Percentiles rank a stretch among this genome's conserved stretches.
These are phyloP conservation scores for Heracleum sosnowskyi DNA, from an alignment of 129 eudicot genomes.

Conservation along the genomic window DNA sequence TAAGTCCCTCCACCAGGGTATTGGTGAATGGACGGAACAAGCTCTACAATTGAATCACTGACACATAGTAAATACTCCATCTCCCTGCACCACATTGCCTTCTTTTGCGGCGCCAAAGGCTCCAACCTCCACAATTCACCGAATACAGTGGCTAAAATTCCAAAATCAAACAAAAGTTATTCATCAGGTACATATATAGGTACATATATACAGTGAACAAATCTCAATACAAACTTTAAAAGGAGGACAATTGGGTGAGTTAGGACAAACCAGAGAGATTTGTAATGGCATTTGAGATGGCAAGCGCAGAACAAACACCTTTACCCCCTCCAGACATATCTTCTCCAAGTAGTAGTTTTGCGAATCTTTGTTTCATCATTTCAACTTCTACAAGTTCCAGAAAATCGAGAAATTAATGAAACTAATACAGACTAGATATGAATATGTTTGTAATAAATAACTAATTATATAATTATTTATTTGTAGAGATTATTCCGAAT, in stretches of 20 bases:
- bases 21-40: constrained; percentile 71
- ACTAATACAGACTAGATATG: neutral
- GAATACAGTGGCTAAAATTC: constrained; percentile 61
- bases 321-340: constrained; percentile 99
- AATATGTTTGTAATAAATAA: no score
- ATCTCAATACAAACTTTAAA: neutral
- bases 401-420: neutral
- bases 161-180: constrained; percentile 8
- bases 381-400: constrained; percentile 40
- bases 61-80: constrained; percentile 90
- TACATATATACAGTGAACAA: neutral
- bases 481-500: no score
- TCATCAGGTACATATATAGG: no score
- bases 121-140: constrained; percentile 95
- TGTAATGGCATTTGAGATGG: constrained; percentile 91
- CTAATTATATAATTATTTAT: no score
- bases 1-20: constrained; percentile 79
- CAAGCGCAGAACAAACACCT: constrained; percentile 91
- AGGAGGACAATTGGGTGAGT: neutral
- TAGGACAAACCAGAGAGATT: constrained; percentile 66
- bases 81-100: constrained; percentile 90
- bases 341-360: constrained; percentile 92
- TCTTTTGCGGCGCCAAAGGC: constrained; percentile 81
- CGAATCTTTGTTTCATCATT: constrained; percentile 96
- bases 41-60: constrained; percentile 81